Conservation (phyloP, 352 stramenopile genomes). For the Phytophthora sansomeana region DNA sequence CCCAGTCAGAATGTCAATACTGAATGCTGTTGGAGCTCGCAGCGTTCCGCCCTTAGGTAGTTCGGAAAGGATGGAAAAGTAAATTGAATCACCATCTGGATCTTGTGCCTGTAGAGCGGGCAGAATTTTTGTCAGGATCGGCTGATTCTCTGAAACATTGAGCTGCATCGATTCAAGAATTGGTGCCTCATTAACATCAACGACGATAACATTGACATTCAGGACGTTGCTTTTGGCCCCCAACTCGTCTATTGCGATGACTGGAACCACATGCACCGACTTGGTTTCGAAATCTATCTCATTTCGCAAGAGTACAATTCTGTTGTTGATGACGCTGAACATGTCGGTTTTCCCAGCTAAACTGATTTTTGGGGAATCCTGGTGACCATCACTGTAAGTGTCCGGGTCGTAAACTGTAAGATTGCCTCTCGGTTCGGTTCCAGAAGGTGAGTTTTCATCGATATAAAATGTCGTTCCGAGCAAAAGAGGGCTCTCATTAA, state of each 20-base stretch:
- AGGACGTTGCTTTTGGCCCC: constrained; percentile 21
- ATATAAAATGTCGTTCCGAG: constrained; percentile 24
- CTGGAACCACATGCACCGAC: constrained; percentile 15
- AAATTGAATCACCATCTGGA: constrained; percentile 25
- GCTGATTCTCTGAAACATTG: constrained; percentile 29
- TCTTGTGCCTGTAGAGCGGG: constrained; percentile 27
- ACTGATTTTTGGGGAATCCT: constrained; percentile 11
- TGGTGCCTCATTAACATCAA: constrained; percentile 33
- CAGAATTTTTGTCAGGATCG: constrained; percentile 18
- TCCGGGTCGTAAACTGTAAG: constrained; percentile 34
- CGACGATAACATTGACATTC: constrained; percentile 25
- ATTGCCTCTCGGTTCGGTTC: constrained; percentile 13
- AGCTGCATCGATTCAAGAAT: constrained; percentile 17
- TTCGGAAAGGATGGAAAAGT: constrained; percentile 32
- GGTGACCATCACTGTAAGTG: constrained; percentile 8
- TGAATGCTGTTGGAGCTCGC: constrained; percentile 43
- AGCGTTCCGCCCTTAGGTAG: background rate
- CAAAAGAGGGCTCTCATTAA: constrained; percentile 33
- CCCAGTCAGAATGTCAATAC: constrained; percentile 46
- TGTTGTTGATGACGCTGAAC: constrained; percentile 34
- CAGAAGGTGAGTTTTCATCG: constrained; percentile 26
- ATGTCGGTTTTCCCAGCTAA: constrained; percentile 10
- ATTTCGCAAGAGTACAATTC: constrained; percentile 12
- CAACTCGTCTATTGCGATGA: constrained; percentile 26
- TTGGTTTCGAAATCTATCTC: constrained; percentile 37